Percentiles rank a stretch among this genome's conserved stretches.
These are phyloP conservation scores for Tetrahymena thermophila DNA, from an alignment of 73 alveolate genomes.

Conservation along the genomic window DNA sequence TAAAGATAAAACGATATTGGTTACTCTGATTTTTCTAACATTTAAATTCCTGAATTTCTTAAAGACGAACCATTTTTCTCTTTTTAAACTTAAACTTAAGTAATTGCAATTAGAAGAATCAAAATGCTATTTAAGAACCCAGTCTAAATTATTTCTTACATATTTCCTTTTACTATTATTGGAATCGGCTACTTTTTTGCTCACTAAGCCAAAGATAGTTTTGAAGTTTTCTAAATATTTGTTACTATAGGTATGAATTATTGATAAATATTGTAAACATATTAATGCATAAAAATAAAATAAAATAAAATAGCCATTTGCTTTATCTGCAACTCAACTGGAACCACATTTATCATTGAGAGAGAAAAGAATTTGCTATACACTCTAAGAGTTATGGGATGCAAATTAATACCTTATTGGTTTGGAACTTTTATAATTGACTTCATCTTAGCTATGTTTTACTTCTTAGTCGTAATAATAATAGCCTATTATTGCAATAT, in stretches of 20 bases:
- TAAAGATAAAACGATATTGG: background rate
- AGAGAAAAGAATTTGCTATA: slow-evolving; percentile 26
- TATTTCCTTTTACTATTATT: background rate
- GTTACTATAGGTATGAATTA: background rate
- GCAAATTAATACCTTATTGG: slow-evolving; percentile 35
- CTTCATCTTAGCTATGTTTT: background rate
- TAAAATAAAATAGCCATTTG: background rate
- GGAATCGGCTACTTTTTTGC: background rate
- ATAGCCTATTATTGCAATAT: background rate
- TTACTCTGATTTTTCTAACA: background rate
- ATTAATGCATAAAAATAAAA: background rate
- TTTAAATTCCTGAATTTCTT: background rate
- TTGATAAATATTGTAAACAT: background rate
- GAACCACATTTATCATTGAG: background rate
- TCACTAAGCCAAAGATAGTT: background rate
- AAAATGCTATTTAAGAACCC: background rate
- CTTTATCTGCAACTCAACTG: background rate
- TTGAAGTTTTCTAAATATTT: background rate
- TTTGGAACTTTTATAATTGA: slow-evolving; percentile 32
- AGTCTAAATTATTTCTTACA: background rate
- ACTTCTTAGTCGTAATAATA: background rate
- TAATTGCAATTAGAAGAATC: background rate
- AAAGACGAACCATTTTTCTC: background rate
- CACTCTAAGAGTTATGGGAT: slow-evolving; percentile 36
- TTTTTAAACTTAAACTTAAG: background rate